Conservation (phyloP, 2,329 filamentous ascomycete genomes). For the Neonectria coccinea region DNA sequence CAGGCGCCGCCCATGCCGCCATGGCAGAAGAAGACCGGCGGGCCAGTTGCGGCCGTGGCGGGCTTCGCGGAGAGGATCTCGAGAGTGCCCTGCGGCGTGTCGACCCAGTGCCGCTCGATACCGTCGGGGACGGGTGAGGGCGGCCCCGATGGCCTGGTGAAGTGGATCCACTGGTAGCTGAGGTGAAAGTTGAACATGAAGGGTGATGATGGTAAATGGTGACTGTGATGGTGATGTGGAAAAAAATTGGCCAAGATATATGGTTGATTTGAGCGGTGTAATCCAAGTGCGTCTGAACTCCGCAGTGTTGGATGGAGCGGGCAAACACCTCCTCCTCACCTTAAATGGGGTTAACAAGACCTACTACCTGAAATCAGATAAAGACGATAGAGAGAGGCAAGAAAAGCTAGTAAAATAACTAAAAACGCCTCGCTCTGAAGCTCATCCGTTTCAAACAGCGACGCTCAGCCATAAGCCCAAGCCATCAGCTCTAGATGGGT, state of each 20-base stretch:
- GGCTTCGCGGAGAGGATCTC: conserved; percentile 61
- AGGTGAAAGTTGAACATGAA: conserved; percentile 42
- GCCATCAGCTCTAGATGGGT: conserved; percentile 13
- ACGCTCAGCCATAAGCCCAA: conserved; percentile 1
- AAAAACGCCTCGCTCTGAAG: conserved; percentile 8
- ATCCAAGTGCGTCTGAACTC: neutral
- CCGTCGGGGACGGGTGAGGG: conserved; percentile 48
- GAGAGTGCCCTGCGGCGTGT: conserved; percentile 58
- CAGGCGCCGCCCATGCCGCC: conserved; percentile 66
- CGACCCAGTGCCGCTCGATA: conserved; percentile 58
- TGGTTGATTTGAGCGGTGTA: neutral
- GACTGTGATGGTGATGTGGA: neutral
- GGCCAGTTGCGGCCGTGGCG: conserved; percentile 24
- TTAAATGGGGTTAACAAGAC: neutral
- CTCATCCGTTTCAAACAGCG: conserved; percentile 11
- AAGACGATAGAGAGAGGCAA: neutral
- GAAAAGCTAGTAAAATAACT: conserved; percentile 1
- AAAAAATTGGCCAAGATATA: neutral
- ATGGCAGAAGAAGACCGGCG: conserved; percentile 64
- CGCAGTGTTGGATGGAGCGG: neutral
- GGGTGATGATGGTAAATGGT: neutral
- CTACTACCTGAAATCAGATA: neutral
- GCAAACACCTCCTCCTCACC: conserved; percentile 2
- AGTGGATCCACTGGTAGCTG: conserved; percentile 45
- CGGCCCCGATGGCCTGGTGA: conserved; percentile 39